Evolutionary conservation across 768 basidiomycete species (phyloP).

Genomic region (Serendipita sp.): DNA sequence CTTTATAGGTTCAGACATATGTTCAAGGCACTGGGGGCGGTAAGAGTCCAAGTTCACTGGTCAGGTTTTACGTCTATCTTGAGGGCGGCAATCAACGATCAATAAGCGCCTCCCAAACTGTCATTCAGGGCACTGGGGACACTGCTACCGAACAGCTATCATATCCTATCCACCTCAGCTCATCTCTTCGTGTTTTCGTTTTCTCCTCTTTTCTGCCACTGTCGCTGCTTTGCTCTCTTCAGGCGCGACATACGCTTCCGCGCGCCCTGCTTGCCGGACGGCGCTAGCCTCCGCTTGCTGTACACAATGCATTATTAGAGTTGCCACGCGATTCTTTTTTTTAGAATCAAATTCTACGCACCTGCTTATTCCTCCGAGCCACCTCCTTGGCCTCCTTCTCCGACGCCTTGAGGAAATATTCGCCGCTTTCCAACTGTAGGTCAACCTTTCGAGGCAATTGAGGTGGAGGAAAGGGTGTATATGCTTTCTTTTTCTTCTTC

Average conservation of each 20-base stretch:
- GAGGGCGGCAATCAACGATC: too few species aligned
- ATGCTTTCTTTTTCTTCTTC: conserved; percentile 63
- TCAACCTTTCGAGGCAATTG: conserved; percentile 94
- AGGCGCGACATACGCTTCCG: conserved; percentile 79
- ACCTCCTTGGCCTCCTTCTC: conserved; percentile 72
- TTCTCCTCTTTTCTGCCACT: conserved; percentile 56
- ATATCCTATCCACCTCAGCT: not conserved
- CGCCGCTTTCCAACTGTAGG: conserved; percentile 87
- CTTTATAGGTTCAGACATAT: conserved; percentile 15
- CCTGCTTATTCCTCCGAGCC: conserved; percentile 62
- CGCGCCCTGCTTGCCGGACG: conserved; percentile 61
- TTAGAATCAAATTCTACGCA: conserved; percentile 17
- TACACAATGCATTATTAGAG: not conserved
- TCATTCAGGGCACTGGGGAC: not conserved
- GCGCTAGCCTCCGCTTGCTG: conserved; percentile 69
- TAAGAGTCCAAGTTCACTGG: too few species aligned
- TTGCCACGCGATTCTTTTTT: not conserved
- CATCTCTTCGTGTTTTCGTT: conserved; percentile 34
- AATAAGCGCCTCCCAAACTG: too few species aligned
- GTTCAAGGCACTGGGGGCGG: not conserved
- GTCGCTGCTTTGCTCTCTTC: conserved; percentile 57
- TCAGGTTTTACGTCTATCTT: too few species aligned
- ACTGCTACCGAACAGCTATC: not conserved
- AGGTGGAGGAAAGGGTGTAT: conserved; percentile 97
- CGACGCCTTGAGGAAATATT: conserved; percentile 88